Conservation (phyloP, 31 red algal species). For the Pterothamnion heteromorphum region DNA sequence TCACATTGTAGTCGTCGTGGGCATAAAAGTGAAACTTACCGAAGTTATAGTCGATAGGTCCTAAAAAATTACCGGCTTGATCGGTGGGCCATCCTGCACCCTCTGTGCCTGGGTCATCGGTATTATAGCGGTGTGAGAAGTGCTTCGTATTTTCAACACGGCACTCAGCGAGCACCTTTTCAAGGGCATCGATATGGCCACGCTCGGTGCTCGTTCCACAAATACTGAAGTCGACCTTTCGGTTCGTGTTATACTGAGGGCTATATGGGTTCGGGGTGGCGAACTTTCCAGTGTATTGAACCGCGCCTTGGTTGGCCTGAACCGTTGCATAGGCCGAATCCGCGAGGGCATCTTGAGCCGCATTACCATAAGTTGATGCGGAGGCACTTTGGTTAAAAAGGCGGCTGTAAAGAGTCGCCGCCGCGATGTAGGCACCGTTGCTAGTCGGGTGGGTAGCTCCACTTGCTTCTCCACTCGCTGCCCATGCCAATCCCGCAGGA, state of each 20-base stretch:
- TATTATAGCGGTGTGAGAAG: no score
- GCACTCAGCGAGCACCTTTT: not conserved
- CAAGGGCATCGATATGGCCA: not conserved
- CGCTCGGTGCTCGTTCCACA: no score
- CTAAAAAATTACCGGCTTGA: no score
- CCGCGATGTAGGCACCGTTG: not conserved
- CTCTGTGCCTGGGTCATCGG: no score
- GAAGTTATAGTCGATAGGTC: no score
- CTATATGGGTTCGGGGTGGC: not conserved
- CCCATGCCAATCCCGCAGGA: not conserved
- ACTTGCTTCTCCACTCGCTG: not conserved
- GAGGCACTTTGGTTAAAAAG: not conserved
- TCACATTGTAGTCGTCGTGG: no score
- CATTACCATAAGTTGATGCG: not conserved
- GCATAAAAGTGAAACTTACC: no score
- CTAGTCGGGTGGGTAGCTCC: not conserved
- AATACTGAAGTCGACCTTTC: no score
- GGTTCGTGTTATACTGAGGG: not conserved
- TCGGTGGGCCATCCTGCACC: no score
- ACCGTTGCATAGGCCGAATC: not conserved
- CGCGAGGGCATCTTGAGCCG: not conserved
- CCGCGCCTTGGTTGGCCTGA: not conserved
- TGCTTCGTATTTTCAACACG: not conserved
- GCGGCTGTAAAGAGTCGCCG: not conserved
- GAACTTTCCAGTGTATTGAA: not conserved